These are phyloP conservation scores for Neurospora tetraspora DNA, from an alignment of 495 filamentous ascomycete species.

Conservation along the genomic window DNA sequence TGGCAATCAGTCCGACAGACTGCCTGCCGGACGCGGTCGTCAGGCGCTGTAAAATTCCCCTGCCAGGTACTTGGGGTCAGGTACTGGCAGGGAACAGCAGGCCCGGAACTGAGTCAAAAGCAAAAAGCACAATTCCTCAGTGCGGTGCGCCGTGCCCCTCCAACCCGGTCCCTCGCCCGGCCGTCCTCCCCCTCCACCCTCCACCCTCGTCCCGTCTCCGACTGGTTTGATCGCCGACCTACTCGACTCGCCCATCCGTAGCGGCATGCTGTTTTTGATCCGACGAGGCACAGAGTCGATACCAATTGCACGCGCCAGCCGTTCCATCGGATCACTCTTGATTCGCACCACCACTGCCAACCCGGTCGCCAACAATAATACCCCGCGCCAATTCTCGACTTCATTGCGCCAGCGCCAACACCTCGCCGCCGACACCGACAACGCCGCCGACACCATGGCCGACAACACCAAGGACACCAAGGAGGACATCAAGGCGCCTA, in stretches of 20 bases:
- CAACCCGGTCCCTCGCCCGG: not conserved
- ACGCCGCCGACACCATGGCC: not conserved
- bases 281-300: not conserved
- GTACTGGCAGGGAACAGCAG: not conserved
- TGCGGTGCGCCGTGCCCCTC: not conserved
- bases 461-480: slow-evolving; percentile 1
- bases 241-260: not conserved
- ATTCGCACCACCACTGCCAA: not conserved
- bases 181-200: not conserved
- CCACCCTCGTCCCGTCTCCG: not conserved
- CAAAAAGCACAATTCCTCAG: not conserved
- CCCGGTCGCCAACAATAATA: not conserved
- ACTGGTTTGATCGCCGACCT: not conserved
- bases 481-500: slow-evolving; percentile 1
- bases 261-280: not conserved
- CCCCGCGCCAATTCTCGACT: not conserved
- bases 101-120: not conserved
- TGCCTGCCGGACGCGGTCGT: not conserved
- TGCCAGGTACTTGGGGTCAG: not conserved
- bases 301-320: not conserved
- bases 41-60: not conserved
- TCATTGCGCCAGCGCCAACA: not conserved
- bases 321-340: not conserved
- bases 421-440: not conserved
- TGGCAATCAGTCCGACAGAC: not conserved